These are phyloP conservation scores for Colletotrichum orchidophilum DNA, from an alignment of 2,329 filamentous ascomycete species.

Conservation along the genomic window DNA sequence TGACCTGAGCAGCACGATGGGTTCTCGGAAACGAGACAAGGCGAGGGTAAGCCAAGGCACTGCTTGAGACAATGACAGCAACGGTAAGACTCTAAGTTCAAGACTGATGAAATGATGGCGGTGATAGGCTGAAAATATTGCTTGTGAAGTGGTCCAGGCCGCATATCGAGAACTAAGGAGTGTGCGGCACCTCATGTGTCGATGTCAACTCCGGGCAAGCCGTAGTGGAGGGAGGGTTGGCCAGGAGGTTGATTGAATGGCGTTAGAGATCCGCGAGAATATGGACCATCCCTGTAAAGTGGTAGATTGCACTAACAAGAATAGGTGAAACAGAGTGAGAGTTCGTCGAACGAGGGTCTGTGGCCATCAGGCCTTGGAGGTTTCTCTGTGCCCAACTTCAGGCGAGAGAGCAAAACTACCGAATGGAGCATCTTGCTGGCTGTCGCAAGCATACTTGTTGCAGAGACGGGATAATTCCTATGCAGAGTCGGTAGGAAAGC, in stretches of 20 bases:
- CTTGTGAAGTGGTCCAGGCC: slow-evolving; percentile 16
- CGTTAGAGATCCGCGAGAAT: not conserved
- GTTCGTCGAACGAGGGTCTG: slow-evolving; percentile 24
- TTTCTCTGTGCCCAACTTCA: slow-evolving; percentile 26
- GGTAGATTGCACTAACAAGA: slow-evolving; percentile 1
- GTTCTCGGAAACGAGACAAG: not conserved
- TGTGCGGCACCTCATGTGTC: not conserved
- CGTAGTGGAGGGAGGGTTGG: slow-evolving; percentile 7
- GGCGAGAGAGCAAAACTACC: slow-evolving; percentile 3
- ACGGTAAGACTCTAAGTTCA: not conserved
- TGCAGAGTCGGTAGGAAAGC: slow-evolving; percentile 4
- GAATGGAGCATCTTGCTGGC: slow-evolving; percentile 8
- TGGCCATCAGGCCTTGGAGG: slow-evolving; percentile 21
- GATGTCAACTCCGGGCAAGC: slow-evolving; percentile 11
- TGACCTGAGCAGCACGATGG: not conserved
- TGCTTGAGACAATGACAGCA: not conserved
- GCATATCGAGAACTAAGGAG: not conserved
- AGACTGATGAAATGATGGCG: not conserved
- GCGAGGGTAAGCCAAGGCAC: not conserved
- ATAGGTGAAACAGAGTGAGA: slow-evolving; percentile 28
- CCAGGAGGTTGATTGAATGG: not conserved
- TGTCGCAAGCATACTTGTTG: slow-evolving; percentile 15
- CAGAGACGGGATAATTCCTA: slow-evolving; percentile 15
- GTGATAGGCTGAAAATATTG: not conserved
- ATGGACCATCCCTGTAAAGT: not conserved